Conservation (phyloP, 192 early-diverging fungal species). For the Podila epicladia region DNA sequence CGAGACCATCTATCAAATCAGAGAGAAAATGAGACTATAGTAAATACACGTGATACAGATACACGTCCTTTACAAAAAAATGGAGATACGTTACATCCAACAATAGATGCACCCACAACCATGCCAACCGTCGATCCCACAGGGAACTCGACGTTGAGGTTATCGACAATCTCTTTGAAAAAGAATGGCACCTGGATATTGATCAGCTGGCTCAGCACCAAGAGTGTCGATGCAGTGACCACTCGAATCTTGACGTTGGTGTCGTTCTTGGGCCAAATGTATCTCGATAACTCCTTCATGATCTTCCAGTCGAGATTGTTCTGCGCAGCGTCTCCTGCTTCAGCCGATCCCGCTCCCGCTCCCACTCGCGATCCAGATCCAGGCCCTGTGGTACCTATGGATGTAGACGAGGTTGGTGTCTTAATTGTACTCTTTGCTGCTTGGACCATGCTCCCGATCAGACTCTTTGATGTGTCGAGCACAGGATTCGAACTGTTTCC, state of each 20-base stretch:
- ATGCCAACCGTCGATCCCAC: conserved; percentile 71
- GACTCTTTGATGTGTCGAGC: too few species aligned
- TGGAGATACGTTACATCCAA: conserved; percentile 67
- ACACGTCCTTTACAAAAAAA: not conserved
- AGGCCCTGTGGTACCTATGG: not conserved
- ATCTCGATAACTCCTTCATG: conserved; percentile 75
- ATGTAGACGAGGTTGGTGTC: not conserved
- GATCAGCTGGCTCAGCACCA: conserved; percentile 75
- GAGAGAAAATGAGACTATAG: conserved; percentile 78
- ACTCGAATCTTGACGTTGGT: conserved; percentile 82
- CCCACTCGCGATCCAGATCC: not conserved
- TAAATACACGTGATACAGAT: conserved; percentile 9
- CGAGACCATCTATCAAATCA: conserved; percentile 77
- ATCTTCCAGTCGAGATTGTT: conserved; percentile 67
- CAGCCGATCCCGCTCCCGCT: not conserved
- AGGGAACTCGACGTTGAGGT: conserved; percentile 70
- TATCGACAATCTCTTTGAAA: conserved; percentile 91
- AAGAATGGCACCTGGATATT: conserved; percentile 93
- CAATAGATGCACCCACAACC: conserved; percentile 82
- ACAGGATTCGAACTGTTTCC: too few species aligned
- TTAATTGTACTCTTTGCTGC: too few species aligned
- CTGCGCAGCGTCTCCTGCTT: conserved; percentile 21
- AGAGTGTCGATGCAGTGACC: conserved; percentile 77
- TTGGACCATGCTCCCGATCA: too few species aligned
- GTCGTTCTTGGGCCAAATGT: conserved; percentile 89